Percentiles rank a stretch among this genome's conserved stretches.
phyloP scores from a whole-genome alignment of 495 filamentous ascomycete species.

The Pyrenula massariospora region DNA sequence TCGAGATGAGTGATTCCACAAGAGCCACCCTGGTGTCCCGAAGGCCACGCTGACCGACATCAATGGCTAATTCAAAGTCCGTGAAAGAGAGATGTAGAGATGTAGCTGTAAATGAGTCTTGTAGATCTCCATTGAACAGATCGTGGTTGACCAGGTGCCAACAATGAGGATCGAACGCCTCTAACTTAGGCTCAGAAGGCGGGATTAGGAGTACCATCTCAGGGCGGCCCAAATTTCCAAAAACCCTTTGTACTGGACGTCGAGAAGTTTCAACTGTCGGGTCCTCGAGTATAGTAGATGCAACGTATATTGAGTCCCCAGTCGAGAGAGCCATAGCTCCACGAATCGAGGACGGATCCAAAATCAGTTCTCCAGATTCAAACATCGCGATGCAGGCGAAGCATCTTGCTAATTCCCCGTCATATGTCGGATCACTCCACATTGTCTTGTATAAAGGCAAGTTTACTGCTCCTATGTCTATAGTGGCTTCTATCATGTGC shows the following conservation, averaged over 20 bases:
- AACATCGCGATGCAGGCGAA: slow-evolving; percentile 9
- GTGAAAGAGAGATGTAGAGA: slow-evolving; percentile 32
- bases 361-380: slow-evolving; percentile 13
- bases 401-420: slow-evolving; percentile 5
- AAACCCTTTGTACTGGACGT: slow-evolving; percentile 3
- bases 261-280: slow-evolving; percentile 5
- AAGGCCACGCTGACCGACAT: slow-evolving; percentile 1
- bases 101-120: slow-evolving; percentile 16
- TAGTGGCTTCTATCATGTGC: background rate
- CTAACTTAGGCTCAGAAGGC: slow-evolving; percentile 14
- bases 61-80: slow-evolving; percentile 12
- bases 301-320: slow-evolving; percentile 19
- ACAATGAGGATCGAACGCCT: slow-evolving; percentile 11
- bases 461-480: background rate
- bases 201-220: background rate
- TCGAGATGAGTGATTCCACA: slow-evolving; percentile 15
- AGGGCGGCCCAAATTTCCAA: slow-evolving; percentile 15
- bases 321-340: slow-evolving; percentile 18
- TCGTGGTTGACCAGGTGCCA: slow-evolving; percentile 17
- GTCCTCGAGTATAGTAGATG: slow-evolving; percentile 14
- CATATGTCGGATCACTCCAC: background rate
- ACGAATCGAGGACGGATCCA: slow-evolving; percentile 9
- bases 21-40: background rate
- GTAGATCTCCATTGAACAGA: slow-evolving; percentile 15
- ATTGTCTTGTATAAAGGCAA: background rate